Evolutionary conservation across 1,284 basidiomycete species (phyloP), one percentile per base, ranked within the genome.

Genomic region (Rhodotorula glutinis): DNA sequence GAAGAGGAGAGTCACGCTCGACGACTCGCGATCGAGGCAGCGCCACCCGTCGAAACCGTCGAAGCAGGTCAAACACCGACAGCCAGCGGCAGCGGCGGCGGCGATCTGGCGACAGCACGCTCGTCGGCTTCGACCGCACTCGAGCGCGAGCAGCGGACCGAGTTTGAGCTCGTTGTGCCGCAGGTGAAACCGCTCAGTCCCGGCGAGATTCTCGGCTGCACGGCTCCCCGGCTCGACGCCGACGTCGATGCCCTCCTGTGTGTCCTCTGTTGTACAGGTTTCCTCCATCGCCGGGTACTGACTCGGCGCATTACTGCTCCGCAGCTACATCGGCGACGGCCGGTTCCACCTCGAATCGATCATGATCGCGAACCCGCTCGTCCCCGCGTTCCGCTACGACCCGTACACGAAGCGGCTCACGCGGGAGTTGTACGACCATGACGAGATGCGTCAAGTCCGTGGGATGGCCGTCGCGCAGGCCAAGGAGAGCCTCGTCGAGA

Each of bases 381-480:
- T 98, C 29, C 92, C 95, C 17, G 94, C 96, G 0, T 98, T 97
- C 82, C 86, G 96, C 40, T 99, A 98, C 80, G 96, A 98, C 76
- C 96, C 96, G 8, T 99, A 98, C 79, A 92, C 92, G 41, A 98
- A 98, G 79, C 94, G 94, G 76, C 84, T 99, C 65, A 98, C 95
- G 8, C 82, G 92, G 70, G 96, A 99, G 78, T 83, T 87, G 9
- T 99, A 98, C 76, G 85, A 94, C 76, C 93, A 98, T 76, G 80
- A 82, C 23, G 88, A 92, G 81, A 98, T 98, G 96, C 85, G 87
- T 54, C 77, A 79, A 17, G 80, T 87, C 53, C 83, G 92, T 44
- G 83, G 87, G n/a, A 83, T 90, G 43, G 93, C 93, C 0, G 87
- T 98, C 3, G 83, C 85, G 66, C 79, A 81, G 25, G 93, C 92